Evolutionary conservation across 345 rosid species (phyloP).

Genomic region (Corchorus capsularis): DNA sequence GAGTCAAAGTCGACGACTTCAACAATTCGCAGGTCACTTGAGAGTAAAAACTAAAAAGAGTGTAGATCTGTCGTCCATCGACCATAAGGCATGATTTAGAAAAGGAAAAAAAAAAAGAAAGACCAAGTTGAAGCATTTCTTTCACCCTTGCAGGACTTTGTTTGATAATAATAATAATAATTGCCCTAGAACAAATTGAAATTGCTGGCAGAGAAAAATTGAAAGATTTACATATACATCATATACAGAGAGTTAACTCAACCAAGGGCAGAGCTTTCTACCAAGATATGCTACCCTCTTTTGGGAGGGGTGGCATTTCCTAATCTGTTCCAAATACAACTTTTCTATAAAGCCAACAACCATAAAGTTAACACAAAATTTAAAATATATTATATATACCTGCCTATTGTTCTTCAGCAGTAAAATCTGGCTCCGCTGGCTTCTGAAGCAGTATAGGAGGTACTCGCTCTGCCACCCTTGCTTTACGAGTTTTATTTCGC

Average conservation of each 20-base stretch:
- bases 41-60: too few species aligned
- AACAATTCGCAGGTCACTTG: too few species aligned
- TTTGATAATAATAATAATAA: background rate
- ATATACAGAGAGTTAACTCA: conserved; percentile 1
- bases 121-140: background rate
- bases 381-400: background rate
- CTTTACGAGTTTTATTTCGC: conserved; percentile 50
- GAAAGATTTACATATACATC: background rate
- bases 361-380: background rate
- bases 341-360: background rate
- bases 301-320: background rate
- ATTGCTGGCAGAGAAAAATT: background rate
- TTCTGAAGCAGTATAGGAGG: conserved; percentile 78
- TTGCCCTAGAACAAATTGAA: background rate
- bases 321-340: background rate
- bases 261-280: background rate
- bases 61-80: too few species aligned
- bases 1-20: too few species aligned
- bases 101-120: too few species aligned
- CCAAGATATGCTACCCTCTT: background rate
- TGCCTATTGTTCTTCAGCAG: conserved; percentile 48
- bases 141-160: background rate
- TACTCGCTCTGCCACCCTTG: conserved; percentile 61
- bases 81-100: too few species aligned
- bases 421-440: conserved; percentile 92